Conservation (phyloP, 352 stramenopile genomes). For the Phytophthora quininea region DNA sequence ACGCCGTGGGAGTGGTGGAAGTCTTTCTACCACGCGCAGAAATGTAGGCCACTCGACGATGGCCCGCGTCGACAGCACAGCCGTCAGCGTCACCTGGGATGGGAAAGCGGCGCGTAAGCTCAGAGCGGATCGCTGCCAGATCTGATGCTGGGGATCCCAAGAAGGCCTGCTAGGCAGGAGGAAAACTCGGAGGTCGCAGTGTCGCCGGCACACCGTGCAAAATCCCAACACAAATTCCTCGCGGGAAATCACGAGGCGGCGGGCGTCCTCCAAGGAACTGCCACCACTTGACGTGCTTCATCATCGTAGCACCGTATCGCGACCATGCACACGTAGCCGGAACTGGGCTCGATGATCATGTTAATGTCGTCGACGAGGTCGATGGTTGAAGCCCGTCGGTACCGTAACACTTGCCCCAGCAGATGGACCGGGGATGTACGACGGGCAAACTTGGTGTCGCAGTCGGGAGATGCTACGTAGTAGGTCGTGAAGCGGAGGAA, state of each 20-base stretch:
- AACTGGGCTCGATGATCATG: neutral
- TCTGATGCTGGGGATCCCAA: neutral
- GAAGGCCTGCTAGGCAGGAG: neutral
- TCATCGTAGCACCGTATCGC: conserved; percentile 1
- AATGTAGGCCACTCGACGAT: neutral
- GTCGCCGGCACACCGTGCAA: neutral
- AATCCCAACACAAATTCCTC: conserved; percentile 5
- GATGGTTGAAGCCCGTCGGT: neutral
- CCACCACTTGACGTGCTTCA: neutral
- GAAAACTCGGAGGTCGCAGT: neutral
- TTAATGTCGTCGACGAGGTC: conserved; percentile 8
- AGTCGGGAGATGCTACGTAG: neutral
- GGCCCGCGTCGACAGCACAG: neutral
- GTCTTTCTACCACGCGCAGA: neutral
- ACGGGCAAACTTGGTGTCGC: conserved; percentile 6
- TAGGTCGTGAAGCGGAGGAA: conserved; percentile 8
- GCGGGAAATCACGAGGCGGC: neutral
- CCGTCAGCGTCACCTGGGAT: neutral
- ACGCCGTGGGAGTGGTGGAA: neutral
- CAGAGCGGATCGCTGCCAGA: neutral
- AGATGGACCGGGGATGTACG: conserved; percentile 1
- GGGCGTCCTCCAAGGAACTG: conserved; percentile 3
- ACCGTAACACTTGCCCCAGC: conserved; percentile 2
- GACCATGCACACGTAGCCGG: neutral
- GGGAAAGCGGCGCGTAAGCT: neutral